These are phyloP conservation scores for Dothistroma pini DNA, from an alignment of 2,329 filamentous ascomycete species.

Conservation along the genomic window DNA sequence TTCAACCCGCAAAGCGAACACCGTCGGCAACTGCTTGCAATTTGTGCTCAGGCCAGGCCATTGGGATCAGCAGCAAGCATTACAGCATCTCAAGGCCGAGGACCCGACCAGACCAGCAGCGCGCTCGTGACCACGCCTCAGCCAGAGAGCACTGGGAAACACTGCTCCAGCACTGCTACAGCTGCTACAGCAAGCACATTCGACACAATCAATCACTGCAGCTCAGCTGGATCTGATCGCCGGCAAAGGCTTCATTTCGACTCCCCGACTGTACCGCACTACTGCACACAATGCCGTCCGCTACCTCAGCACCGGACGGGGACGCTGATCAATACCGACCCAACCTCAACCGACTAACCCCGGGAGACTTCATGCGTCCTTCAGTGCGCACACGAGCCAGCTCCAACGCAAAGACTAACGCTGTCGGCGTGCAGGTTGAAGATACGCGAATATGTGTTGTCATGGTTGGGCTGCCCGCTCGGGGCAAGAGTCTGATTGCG, in stretches of 20 bases:
- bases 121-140: background rate
- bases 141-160: background rate
- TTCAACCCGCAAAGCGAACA: background rate
- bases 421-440: constrained; percentile 79
- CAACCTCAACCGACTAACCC: constrained; percentile 25
- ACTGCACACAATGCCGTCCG: constrained; percentile 2
- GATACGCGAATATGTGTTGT: constrained; percentile 97
- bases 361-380: constrained; percentile 44
- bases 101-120: background rate
- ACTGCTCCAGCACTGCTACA: background rate
- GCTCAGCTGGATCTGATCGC: background rate
- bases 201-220: background rate
- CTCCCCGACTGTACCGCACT: background rate
- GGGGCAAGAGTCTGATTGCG: constrained; percentile 96
- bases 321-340: constrained; percentile 28
- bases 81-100: background rate
- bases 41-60: background rate
- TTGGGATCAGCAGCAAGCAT: background rate
- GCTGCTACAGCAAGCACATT: background rate
- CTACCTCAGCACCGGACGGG: constrained; percentile 27
- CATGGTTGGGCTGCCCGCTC: constrained; percentile 94
- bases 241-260: background rate
- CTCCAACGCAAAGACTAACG: constrained; percentile 47
- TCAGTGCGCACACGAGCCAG: constrained; percentile 32
- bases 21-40: background rate